Evolutionary conservation across 2,329 filamentous ascomycete genomes (phyloP).

Genomic region (Diplodia corticola): DNA sequence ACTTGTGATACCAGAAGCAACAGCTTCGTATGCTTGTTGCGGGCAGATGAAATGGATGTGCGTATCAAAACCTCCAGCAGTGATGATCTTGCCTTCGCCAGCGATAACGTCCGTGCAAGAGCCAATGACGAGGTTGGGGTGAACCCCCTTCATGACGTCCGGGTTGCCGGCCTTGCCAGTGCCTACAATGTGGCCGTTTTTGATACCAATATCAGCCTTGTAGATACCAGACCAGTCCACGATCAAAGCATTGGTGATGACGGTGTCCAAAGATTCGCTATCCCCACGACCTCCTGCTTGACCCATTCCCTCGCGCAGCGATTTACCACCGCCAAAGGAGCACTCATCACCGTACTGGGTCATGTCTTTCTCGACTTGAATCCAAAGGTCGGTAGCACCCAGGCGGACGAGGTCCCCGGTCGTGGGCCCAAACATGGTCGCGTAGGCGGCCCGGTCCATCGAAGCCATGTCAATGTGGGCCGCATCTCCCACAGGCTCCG

Average conservation of each 20-base stretch:
- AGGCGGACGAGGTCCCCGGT: slow-evolving; percentile 82
- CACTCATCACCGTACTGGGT: slow-evolving; percentile 91
- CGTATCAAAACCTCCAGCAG: slow-evolving; percentile 83
- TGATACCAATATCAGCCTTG: slow-evolving; percentile 95
- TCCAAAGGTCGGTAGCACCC: slow-evolving; percentile 83
- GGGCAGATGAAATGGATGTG: slow-evolving; percentile 96
- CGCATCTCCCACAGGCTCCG: slow-evolving; percentile 62
- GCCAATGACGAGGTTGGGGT: slow-evolving; percentile 76
- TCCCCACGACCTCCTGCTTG: slow-evolving; percentile 78
- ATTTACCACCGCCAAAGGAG: slow-evolving; percentile 93
- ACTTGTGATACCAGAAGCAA: slow-evolving; percentile 85
- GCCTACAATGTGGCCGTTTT: slow-evolving; percentile 78
- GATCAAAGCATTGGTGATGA: slow-evolving; percentile 86
- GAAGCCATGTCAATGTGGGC: slow-evolving; percentile 61
- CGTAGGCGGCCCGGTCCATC: slow-evolving; percentile 78
- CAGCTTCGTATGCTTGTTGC: slow-evolving; percentile 80
- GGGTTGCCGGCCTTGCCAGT: slow-evolving; percentile 96
- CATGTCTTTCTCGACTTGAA: slow-evolving; percentile 83
- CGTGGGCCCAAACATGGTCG: slow-evolving; percentile 89
- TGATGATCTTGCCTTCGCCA: slow-evolving; percentile 86
- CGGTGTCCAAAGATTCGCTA: slow-evolving; percentile 73
- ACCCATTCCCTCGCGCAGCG: slow-evolving; percentile 91
- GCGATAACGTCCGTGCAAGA: slow-evolving; percentile 90
- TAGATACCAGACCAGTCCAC: slow-evolving; percentile 91
- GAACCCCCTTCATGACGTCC: slow-evolving; percentile 92